phyloP scores from a whole-genome alignment of 257 asterid species.

The Solanum virginianum region DNA sequence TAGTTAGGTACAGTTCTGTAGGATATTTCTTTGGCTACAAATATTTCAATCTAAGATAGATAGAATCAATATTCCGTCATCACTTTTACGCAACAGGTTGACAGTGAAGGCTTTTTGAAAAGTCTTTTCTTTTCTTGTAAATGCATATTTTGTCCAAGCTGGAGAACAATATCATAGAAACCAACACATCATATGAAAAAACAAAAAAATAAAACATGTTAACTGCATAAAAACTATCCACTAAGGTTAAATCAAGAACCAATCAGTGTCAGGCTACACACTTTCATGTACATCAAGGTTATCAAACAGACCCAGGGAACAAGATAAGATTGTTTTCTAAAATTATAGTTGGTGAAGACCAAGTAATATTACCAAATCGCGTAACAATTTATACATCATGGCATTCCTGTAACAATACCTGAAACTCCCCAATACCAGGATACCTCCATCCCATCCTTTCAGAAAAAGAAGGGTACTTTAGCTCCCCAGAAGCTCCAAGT shows the following conservation, averaged over 20 bases:
- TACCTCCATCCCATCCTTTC: constrained; percentile 77
- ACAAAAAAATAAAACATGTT: background rate
- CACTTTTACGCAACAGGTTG: background rate
- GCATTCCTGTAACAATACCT: constrained; percentile 27
- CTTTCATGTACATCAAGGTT: background rate
- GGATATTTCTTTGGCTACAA: background rate
- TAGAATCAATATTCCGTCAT: background rate
- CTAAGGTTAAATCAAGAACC: background rate
- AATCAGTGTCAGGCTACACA: background rate
- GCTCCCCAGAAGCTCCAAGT: constrained; percentile 67
- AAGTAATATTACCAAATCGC: background rate
- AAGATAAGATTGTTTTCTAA: background rate
- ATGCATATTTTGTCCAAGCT: background rate
- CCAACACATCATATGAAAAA: background rate
- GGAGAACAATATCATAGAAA: background rate
- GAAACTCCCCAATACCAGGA: constrained; percentile 88
- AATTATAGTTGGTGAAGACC: too few relatives aligned
- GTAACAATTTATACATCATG: background rate
- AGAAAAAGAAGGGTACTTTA: constrained; percentile 63
- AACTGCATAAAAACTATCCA: background rate
- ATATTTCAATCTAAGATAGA: background rate
- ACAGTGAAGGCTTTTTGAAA: background rate
- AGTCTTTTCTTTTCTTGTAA: too few relatives aligned
- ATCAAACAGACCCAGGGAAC: background rate
- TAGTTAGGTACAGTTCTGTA: background rate